Evolutionary conservation across 2,329 filamentous ascomycete species (phyloP).

Genomic region (Xylariaceae sp.): DNA sequence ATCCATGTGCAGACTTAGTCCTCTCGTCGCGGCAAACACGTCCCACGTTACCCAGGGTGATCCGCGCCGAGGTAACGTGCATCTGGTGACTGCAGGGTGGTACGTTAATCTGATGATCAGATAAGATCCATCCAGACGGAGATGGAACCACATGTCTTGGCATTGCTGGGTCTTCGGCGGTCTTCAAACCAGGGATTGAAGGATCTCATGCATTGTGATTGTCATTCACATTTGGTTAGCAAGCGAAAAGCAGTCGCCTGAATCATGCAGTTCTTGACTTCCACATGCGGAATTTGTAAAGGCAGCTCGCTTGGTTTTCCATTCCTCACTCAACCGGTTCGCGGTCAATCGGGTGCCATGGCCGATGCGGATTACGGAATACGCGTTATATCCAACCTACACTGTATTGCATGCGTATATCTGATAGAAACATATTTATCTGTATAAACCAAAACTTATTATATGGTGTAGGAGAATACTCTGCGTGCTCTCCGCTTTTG

Average conservation of each 20-base stretch:
- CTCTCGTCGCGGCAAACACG: background rate
- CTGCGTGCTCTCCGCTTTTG: too few species aligned
- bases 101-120: constrained; percentile 25
- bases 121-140: constrained; percentile 27
- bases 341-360: too few species aligned
- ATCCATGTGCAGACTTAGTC: background rate
- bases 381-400: too few species aligned
- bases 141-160: constrained; percentile 19
- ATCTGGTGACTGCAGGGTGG: constrained; percentile 2
- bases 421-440: too few species aligned
- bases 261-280: background rate
- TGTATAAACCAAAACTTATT: too few species aligned
- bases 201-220: background rate
- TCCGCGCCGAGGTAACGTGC: background rate
- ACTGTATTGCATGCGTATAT: too few species aligned
- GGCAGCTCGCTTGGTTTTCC: too few species aligned
- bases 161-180: constrained; percentile 12
- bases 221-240: background rate
- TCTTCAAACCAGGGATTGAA: constrained; percentile 1
- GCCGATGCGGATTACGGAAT: too few species aligned
- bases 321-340: too few species aligned
- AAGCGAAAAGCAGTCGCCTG: background rate
- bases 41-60: background rate
- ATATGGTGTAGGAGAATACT: too few species aligned
- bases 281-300: too few species aligned